Conservation (phyloP, 768 basidiomycete species). For the Lactarius sanguifluus region DNA sequence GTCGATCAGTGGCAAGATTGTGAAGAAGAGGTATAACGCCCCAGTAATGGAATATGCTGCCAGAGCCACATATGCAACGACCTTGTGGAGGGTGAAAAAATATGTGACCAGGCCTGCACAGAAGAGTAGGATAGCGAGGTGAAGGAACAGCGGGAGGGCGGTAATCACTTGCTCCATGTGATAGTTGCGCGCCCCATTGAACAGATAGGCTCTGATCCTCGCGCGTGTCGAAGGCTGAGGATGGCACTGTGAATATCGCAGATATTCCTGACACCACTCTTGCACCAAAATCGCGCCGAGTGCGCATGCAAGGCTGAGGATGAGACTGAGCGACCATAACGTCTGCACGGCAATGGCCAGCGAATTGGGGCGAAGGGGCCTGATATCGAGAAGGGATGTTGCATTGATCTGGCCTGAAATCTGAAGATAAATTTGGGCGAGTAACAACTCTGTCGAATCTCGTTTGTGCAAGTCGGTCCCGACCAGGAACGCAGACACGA, state of each 20-base stretch:
- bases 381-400: not conserved
- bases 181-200: conserved; percentile 13
- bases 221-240: conserved; percentile 21
- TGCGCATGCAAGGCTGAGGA: conserved; percentile 16
- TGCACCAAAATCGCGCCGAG: conserved; percentile 19
- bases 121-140: conserved; percentile 25
- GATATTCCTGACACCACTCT: conserved; percentile 22
- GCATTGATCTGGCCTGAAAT: not conserved
- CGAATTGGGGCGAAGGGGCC: not conserved
- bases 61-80: conserved; percentile 19
- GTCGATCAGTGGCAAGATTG: conserved; percentile 21
- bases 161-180: conserved; percentile 13
- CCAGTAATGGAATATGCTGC: conserved; percentile 5
- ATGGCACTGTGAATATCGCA: conserved; percentile 12
- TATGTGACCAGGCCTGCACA: conserved; percentile 21
- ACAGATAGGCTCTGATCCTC: conserved; percentile 24
- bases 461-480: not conserved
- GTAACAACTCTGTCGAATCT: conserved; percentile 6
- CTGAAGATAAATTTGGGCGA: conserved; percentile 20
- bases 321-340: conserved; percentile 23
- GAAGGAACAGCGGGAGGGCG: conserved; percentile 22
- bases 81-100: conserved; percentile 20
- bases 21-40: conserved; percentile 11
- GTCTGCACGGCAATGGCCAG: conserved; percentile 11
- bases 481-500: conserved; percentile 12